Conservation (phyloP, 2,329 filamentous ascomycete genomes). For the Lachnellula cervina region DNA sequence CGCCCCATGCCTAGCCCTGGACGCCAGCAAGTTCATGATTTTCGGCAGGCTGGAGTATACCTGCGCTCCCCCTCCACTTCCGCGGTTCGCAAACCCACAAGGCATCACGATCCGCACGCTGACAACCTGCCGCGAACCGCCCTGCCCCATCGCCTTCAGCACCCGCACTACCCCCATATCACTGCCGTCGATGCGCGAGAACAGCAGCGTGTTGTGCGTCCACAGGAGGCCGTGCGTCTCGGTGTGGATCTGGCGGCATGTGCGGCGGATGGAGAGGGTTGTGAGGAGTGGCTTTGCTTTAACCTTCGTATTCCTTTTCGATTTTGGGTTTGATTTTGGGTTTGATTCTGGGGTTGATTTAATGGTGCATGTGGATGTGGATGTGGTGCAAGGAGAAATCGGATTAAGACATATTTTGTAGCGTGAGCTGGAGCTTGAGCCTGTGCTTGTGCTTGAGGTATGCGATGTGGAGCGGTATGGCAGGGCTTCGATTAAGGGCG, state of each 20-base stretch:
- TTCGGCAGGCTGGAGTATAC: not conserved
- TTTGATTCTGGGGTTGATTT: too few species aligned
- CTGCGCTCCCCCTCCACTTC: too few species aligned
- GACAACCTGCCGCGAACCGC: slow-evolving; percentile 5
- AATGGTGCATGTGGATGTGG: too few species aligned
- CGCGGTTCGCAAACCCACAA: not conserved
- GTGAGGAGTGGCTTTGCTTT: not conserved
- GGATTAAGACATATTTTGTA: not conserved
- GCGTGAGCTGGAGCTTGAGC: not conserved
- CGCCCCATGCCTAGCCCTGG: slow-evolving; percentile 8
- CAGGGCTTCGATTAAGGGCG: slow-evolving; percentile 2
- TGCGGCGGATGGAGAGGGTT: not conserved
- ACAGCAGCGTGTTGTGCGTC: not conserved
- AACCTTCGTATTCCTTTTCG: too few species aligned
- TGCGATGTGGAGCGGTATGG: not conserved
- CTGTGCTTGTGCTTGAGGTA: too few species aligned
- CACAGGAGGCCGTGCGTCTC: not conserved
- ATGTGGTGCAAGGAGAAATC: not conserved
- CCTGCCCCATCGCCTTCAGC: slow-evolving; percentile 17
- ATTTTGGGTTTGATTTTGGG: too few species aligned
- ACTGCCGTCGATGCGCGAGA: slow-evolving; percentile 1
- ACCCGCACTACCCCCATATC: not conserved
- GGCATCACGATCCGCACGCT: slow-evolving; percentile 3
- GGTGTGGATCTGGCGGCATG: not conserved
- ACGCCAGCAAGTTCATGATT: slow-evolving; percentile 8